Conservation (phyloP, 2,329 filamentous ascomycete species). For the Stemphylium vesicarium region DNA sequence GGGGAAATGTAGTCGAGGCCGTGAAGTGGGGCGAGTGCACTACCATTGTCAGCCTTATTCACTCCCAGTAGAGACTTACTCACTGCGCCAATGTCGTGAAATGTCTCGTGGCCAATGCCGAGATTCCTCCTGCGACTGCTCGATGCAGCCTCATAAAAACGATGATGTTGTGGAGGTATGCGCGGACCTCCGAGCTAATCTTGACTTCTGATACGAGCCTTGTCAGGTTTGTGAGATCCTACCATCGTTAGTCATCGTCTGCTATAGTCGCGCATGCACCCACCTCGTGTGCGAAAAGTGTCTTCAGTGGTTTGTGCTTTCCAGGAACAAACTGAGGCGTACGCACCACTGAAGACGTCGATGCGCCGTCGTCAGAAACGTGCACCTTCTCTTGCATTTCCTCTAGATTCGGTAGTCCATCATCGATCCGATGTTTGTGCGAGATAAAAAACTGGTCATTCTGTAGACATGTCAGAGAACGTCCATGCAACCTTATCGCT, state of each 20-base stretch:
- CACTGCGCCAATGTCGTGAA: constrained; percentile 71
- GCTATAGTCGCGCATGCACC: constrained; percentile 8
- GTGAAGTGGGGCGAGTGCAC: constrained; percentile 80
- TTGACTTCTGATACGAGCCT: constrained; percentile 64
- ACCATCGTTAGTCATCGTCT: neutral
- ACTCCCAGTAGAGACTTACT: neutral
- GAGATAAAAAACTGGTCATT: constrained; percentile 89
- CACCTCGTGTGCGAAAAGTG: constrained; percentile 56
- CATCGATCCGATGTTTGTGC: constrained; percentile 76
- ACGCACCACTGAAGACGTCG: constrained; percentile 48
- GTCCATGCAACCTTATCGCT: constrained; percentile 24
- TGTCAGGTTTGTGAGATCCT: constrained; percentile 65
- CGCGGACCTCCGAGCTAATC: constrained; percentile 76
- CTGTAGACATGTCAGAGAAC: constrained; percentile 60
- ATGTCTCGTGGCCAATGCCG: constrained; percentile 78
- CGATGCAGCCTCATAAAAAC: constrained; percentile 88
- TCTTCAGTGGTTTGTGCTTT: constrained; percentile 22
- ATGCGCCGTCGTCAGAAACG: constrained; percentile 37
- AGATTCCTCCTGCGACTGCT: constrained; percentile 78
- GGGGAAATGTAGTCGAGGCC: constrained; percentile 81
- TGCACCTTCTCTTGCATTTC: constrained; percentile 51
- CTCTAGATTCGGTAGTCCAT: constrained; percentile 78
- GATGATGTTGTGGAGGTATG: constrained; percentile 87
- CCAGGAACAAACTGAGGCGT: constrained; percentile 25
- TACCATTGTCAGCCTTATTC: constrained; percentile 44